phyloP scores from a whole-genome alignment of 2,329 filamentous ascomycete species.

The Polychaeton citri region DNA sequence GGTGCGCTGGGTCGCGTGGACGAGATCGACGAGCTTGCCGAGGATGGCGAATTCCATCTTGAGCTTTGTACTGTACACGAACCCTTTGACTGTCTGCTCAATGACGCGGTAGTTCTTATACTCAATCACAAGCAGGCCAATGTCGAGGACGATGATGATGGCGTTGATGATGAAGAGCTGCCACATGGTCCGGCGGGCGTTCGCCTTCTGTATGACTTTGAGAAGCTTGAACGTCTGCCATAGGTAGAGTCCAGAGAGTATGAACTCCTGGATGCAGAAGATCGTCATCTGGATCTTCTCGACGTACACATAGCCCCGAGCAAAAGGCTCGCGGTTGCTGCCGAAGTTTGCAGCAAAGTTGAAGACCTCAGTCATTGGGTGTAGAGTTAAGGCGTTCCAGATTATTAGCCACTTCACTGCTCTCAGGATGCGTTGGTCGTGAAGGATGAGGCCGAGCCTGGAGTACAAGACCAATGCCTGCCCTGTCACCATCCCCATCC shows the following conservation, averaged over 20 bases:
- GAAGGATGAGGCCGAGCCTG: constrained; percentile 45
- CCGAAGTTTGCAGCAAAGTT: constrained; percentile 38
- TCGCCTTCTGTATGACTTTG: constrained; percentile 6
- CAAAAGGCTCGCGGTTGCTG: constrained; percentile 14
- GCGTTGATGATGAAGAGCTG: constrained; percentile 25
- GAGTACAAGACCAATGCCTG: constrained; percentile 47
- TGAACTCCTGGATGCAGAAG: constrained; percentile 29
- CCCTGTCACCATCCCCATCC: constrained; percentile 49
- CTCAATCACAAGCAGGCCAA: constrained; percentile 21
- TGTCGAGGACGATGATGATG: constrained; percentile 24
- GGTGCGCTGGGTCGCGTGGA: constrained; percentile 8
- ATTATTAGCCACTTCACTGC: constrained; percentile 46
- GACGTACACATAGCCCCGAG: constrained; percentile 28
- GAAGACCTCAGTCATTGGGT: constrained; percentile 41
- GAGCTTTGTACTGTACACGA: constrained; percentile 21
- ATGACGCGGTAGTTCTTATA: constrained; percentile 19
- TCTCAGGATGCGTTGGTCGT: constrained; percentile 35
- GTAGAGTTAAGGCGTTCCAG: constrained; percentile 39
- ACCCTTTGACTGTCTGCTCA: constrained; percentile 25
- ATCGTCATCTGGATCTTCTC: constrained; percentile 32
- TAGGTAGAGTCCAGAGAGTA: constrained; percentile 19
- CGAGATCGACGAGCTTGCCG: constrained; percentile 15
- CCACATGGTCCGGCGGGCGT: constrained; percentile 18
- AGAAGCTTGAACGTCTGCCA: constrained; percentile 15
- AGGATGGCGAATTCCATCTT: constrained; percentile 21